phyloP scores from a whole-genome alignment of 768 basidiomycete genomes.

The Glaciozyma martinii region DNA sequence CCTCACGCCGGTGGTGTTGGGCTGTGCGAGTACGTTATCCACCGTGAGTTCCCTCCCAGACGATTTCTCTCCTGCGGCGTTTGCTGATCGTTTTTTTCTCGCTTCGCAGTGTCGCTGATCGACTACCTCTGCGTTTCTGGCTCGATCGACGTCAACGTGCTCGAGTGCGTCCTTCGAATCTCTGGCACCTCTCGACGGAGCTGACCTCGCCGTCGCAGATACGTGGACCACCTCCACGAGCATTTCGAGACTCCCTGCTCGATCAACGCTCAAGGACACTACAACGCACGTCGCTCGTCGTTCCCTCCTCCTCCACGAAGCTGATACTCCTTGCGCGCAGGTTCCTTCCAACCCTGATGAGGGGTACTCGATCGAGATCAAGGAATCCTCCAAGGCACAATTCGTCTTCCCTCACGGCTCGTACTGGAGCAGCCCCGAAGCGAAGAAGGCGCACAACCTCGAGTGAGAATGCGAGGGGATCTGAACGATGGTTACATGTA shows the following conservation, averaged over 20 bases:
- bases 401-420: constrained; percentile 78
- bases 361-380: constrained; percentile 72
- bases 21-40: constrained; percentile 84
- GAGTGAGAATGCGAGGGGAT: background rate
- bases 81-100: constrained; percentile 4
- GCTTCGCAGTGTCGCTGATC: constrained; percentile 53
- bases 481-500: background rate
- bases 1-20: constrained; percentile 94
- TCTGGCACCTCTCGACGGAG: background rate
- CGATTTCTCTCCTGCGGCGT: background rate
- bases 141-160: constrained; percentile 84
- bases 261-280: constrained; percentile 73
- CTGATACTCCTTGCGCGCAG: background rate
- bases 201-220: background rate
- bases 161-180: constrained; percentile 45
- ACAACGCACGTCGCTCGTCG: constrained; percentile 51
- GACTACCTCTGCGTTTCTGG: constrained; percentile 90
- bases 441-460: constrained; percentile 25
- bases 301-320: background rate
- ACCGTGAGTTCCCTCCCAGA: constrained; percentile 51
- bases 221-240: constrained; percentile 81
- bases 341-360: constrained; percentile 12
- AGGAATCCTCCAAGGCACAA: constrained; percentile 64
- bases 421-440: constrained; percentile 52
- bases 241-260: constrained; percentile 83